Base-by-base conservation (phyloP, 2,329 filamentous ascomycete species). In the Sclerotinia sclerotiorum region DNA sequence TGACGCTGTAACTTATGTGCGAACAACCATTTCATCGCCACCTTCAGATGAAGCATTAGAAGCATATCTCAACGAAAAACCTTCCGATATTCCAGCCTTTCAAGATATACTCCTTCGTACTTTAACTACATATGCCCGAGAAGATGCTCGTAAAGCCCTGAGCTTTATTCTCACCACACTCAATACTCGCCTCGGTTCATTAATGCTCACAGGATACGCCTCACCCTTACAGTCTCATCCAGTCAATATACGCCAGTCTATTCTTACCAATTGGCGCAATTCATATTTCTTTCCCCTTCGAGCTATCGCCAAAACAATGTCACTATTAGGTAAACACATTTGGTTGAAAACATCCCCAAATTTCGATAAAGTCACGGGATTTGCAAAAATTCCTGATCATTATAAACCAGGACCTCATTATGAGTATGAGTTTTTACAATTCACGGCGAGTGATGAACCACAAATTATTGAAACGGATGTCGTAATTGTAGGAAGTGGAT, bases 401-500 rank as follows among this genome's bases (percentile, higher is more conserved):
- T 72, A 78, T 76, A 55, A 69, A 68, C 60, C 79, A 79, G n/a
- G 79, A 78, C 10, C 77, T 76, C 21, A 76, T 75, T 69, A 77
- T 49, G 73, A 77, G 32, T 78, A 76, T 64, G 65, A 74, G 2
- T 79, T 79, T 39, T 52, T 74, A 29, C 76, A 77, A 65, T 76
- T 78, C 29, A 48, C 66, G 11, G 56, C 68, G 5, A 48, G 70
- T 2, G 65, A 75, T 2, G 77, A 76, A 7, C 81, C 86, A 0
- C 87, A 88, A 71, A 83, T 84, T 3, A 80, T 96, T 51, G 87
- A 93, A 66, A 90, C 91, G 0, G 94, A 97, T 77, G 87, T 97
- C 0, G 87, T 97, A 52, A 88, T 97, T 69, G 84, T 97, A 27
- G 94, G 94, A 2, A 95, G 91, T 49, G 94, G 94, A 39, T 96